phyloP scores from a whole-genome alignment of 1,284 basidiomycete species.

The Leucoagaricus sp. region DNA sequence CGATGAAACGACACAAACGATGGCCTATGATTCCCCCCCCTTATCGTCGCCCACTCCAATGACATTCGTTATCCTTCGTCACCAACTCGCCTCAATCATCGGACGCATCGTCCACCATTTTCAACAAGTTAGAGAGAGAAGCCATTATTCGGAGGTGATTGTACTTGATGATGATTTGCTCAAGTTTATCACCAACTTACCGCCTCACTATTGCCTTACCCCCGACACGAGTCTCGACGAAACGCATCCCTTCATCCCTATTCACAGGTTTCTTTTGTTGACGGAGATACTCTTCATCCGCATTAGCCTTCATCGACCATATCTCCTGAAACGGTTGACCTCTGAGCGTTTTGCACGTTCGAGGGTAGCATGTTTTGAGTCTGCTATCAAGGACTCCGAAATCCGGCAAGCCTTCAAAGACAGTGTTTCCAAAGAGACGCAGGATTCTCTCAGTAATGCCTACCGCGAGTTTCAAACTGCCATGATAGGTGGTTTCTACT shows the following conservation, averaged over 20 bases:
- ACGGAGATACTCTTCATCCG: conserved; percentile 82
- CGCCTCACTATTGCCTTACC: conserved; percentile 75
- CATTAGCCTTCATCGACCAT: conserved; percentile 78
- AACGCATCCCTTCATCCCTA: conserved; percentile 59
- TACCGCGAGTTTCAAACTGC: conserved; percentile 85
- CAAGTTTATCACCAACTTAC: conserved; percentile 74
- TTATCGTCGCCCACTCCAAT: conserved; percentile 77
- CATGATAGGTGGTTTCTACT: conserved; percentile 84
- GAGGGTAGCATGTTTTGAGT: conserved; percentile 76
- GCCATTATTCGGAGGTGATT: conserved; percentile 86
- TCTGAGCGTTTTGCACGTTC: conserved; percentile 79
- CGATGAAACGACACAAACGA: conserved; percentile 53
- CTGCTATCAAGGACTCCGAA: conserved; percentile 74
- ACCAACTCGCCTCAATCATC: conserved; percentile 82
- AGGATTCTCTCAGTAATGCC: conserved; percentile 72
- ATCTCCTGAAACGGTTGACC: conserved; percentile 69
- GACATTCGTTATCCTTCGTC: conserved; percentile 88
- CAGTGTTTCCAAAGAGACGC: conserved; percentile 58
- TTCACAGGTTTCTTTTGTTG: conserved; percentile 78
- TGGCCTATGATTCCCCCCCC: conserved; percentile 49
- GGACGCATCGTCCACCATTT: conserved; percentile 95
- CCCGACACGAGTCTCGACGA: conserved; percentile 82
- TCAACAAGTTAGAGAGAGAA: conserved; percentile 83
- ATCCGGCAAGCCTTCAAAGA: conserved; percentile 69
- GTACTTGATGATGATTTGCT: conserved; percentile 85